Base-by-base conservation (phyloP, 768 basidiomycete genomes). In the Lentinula raphanica region DNA sequence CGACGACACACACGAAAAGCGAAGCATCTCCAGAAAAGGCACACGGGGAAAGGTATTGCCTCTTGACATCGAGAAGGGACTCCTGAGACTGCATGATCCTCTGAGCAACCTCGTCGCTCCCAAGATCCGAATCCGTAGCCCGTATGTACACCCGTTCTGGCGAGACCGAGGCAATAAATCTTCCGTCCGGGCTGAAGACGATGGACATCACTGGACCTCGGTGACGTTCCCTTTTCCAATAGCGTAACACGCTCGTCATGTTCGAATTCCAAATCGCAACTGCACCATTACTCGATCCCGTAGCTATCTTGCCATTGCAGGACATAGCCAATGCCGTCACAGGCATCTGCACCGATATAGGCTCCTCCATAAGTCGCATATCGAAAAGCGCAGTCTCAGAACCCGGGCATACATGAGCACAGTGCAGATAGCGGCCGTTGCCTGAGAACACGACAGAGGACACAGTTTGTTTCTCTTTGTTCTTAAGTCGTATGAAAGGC, bases 231-330 rank as follows among this genome's bases (percentile, higher is more conserved):
- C 29, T 32, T 27, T 42, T 39, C 54, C 54, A 56, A 11, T n/a
- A 29, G 31, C 25, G 54, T 11, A 31, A 15, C 12, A 56, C 54
- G 3, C 21, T 19, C 5, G 21, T 42, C 54, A 56, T 56, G 27
- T 23, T 56, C 12, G 54, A 31, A 29, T 57, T 39, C 56, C 56
- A 57, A 19, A 57, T 39, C 9, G 45, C 15, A 15, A 57, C 56
- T 35, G 17, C 15, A 12, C 56, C 56, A 17, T 35, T 38, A 31
- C 25, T 36, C 19, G 45, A 48, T 12, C 56, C 56, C 13, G 56
- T 48, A 23, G 56, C 56, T n/a, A 57, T 46, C 23, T 17, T 32
- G 28, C 56, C 56, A 49, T 36, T 28, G 9, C 19, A 49, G 8
- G 56, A 57, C 19, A 57, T 48, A 21, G 56, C 31, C 9, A 57